Conservation (phyloP, 2,329 filamentous ascomycete genomes). For the Xylaria sp. region DNA sequence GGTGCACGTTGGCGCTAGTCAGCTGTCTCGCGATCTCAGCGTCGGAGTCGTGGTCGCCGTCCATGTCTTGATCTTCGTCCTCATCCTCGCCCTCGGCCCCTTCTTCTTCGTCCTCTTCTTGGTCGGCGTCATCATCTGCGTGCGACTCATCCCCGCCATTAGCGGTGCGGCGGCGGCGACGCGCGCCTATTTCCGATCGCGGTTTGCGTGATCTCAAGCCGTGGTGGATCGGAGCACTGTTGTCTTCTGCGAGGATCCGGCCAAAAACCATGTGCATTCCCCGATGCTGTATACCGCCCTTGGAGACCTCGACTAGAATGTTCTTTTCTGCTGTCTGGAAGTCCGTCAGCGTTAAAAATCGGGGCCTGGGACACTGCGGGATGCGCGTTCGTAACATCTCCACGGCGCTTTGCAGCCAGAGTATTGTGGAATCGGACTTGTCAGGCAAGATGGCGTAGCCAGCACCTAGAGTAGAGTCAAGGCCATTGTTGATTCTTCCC, state of each 20-base stretch:
- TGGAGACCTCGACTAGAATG: constrained; percentile 35
- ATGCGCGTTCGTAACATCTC: constrained; percentile 36
- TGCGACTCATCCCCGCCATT: background rate
- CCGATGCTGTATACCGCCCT: constrained; percentile 27
- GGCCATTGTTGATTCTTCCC: constrained; percentile 5
- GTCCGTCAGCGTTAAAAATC: constrained; percentile 36
- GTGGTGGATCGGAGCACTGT: constrained; percentile 10
- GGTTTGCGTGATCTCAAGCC: constrained; percentile 21
- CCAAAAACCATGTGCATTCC: constrained; percentile 34
- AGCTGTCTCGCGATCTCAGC: constrained; percentile 28
- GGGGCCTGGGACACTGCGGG: constrained; percentile 32
- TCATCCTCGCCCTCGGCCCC: constrained; percentile 19
- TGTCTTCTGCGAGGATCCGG: constrained; percentile 29
- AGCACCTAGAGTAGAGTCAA: constrained; percentile 34
- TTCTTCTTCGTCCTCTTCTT: background rate
- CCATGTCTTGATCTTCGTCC: constrained; percentile 24
- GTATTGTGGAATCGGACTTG: constrained; percentile 36
- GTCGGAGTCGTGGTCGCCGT: constrained; percentile 26
- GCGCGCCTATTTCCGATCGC: constrained; percentile 8
- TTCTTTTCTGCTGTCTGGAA: constrained; percentile 39
- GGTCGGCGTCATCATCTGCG: constrained; percentile 11
- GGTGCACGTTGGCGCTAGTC: constrained; percentile 2
- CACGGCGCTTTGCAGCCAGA: constrained; percentile 37
- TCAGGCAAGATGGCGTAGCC: constrained; percentile 39
- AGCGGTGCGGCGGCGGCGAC: background rate